Conservation (phyloP, 2,329 filamentous ascomycete species). For the Rhinocladiella mackenziei region DNA sequence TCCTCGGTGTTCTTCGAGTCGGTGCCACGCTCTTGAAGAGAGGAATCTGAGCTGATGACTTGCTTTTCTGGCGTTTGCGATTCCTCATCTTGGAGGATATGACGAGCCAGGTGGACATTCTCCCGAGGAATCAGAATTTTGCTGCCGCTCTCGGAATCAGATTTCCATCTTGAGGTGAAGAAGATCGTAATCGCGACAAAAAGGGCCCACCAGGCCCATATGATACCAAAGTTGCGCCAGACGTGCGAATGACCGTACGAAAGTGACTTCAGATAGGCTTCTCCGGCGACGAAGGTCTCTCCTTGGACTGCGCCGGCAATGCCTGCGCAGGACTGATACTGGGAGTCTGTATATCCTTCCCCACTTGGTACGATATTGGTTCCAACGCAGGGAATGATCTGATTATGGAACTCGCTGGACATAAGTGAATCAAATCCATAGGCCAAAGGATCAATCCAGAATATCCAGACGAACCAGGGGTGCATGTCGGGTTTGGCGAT, state of each 20-base stretch:
- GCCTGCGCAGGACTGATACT: slow-evolving; percentile 58
- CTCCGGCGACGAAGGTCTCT: slow-evolving; percentile 50
- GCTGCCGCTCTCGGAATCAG: slow-evolving; percentile 50
- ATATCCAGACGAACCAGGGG: slow-evolving; percentile 47
- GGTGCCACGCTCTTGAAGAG: background rate
- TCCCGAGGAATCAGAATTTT: slow-evolving; percentile 61
- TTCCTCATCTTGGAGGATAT: slow-evolving; percentile 49
- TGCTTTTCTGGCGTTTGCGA: slow-evolving; percentile 34
- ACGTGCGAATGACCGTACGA: slow-evolving; percentile 52
- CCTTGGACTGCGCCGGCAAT: slow-evolving; percentile 54
- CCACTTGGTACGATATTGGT: slow-evolving; percentile 37
- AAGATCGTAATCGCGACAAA: slow-evolving; percentile 58
- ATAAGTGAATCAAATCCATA: slow-evolving; percentile 40
- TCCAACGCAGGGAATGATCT: slow-evolving; percentile 37
- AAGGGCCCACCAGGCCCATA: slow-evolving; percentile 61
- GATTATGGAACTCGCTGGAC: slow-evolving; percentile 37
- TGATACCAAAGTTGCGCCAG: slow-evolving; percentile 60
- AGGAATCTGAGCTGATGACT: slow-evolving; percentile 14
- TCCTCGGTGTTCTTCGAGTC: slow-evolving; percentile 14
- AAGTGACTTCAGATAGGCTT: slow-evolving; percentile 55
- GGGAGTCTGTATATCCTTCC: slow-evolving; percentile 31
- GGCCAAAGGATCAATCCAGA: slow-evolving; percentile 39
- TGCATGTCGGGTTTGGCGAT: slow-evolving; percentile 49
- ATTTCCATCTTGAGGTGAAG: slow-evolving; percentile 55
- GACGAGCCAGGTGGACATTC: slow-evolving; percentile 41